A percentile compares a stretch with the other conserved stretches of the same genome.
phyloP scores from a whole-genome alignment of 768 basidiomycete species.

The Mycena pura region DNA sequence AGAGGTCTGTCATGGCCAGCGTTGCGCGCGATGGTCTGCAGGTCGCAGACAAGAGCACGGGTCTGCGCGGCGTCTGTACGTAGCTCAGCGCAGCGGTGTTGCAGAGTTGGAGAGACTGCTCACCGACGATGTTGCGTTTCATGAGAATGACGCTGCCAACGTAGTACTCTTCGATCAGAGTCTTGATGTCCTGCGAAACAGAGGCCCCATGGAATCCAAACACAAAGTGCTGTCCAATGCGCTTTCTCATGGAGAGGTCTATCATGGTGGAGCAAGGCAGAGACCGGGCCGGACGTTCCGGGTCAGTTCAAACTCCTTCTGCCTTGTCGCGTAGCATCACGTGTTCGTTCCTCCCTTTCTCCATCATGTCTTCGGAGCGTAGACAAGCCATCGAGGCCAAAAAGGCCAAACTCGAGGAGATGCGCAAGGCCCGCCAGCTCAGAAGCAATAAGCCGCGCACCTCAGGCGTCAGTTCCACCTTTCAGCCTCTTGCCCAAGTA shows the following conservation, averaged over 20 bases:
- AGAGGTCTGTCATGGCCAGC: constrained; percentile 63
- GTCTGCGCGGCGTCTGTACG: constrained; percentile 58
- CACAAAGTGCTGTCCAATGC: constrained; percentile 71
- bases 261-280: constrained; percentile 1
- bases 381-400: constrained; percentile 93
- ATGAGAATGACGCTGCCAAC: constrained; percentile 74
- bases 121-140: constrained; percentile 69
- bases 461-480: constrained; percentile 42
- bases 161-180: constrained; percentile 66
- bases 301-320: no score
- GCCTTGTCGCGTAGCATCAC: no score
- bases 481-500: background rate
- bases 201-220: constrained; percentile 71
- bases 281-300: no score
- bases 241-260: background rate
- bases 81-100: background rate
- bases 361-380: constrained; percentile 64
- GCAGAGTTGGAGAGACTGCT: constrained; percentile 3
- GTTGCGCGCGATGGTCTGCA: constrained; percentile 63
- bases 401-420: constrained; percentile 83
- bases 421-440: constrained; percentile 79
- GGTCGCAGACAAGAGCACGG: constrained; percentile 49
- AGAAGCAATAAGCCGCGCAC: constrained; percentile 59
- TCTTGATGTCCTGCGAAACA: constrained; percentile 56
- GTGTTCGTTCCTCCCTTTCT: background rate